phyloP scores from a whole-genome alignment of 805 yeast genomes.

The Ogataea ganodermae region DNA sequence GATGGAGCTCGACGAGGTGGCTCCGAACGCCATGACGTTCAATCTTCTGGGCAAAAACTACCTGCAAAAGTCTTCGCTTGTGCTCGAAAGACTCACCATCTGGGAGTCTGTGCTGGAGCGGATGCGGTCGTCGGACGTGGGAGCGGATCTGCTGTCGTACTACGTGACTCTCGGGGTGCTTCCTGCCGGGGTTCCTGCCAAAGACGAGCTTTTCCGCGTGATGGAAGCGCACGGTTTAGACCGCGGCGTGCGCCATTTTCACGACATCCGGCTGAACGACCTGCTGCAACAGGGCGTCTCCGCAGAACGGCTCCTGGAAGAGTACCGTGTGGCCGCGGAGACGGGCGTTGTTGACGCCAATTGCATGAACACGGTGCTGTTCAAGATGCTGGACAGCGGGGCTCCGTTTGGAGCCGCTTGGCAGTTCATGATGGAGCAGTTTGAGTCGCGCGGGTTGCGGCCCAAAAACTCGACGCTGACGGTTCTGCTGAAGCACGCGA shows the following conservation, averaged over 20 bases:
- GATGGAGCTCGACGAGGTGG: constrained; percentile 31
- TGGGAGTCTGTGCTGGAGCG: constrained; percentile 18
- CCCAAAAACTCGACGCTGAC: constrained; percentile 27
- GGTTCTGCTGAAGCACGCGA: constrained; percentile 23
- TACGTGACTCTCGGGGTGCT: constrained; percentile 23
- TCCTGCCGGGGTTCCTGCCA: constrained; percentile 18
- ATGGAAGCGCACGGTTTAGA: constrained; percentile 16
- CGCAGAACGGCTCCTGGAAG: constrained; percentile 15
- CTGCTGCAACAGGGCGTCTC: constrained; percentile 15
- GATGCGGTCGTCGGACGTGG: constrained; percentile 16
- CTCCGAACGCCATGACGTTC: constrained; percentile 25
- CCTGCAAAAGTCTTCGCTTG: constrained; percentile 10
- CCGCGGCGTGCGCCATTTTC: constrained; percentile 14
- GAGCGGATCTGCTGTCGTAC: constrained; percentile 25
- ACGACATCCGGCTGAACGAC: constrained; percentile 22
- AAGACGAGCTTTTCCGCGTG: constrained; percentile 14
- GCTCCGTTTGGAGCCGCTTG: constrained; percentile 22
- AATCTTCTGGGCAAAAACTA: constrained; percentile 28
- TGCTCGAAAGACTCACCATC: constrained; percentile 20
- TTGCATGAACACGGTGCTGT: constrained; percentile 28
- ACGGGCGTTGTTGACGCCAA: constrained; percentile 17
- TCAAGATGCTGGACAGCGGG: constrained; percentile 11
- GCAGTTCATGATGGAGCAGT: constrained; percentile 20
- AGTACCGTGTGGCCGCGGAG: constrained; percentile 9
- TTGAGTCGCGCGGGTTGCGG: background rate